Evolutionary conservation across 148 eudicot genomes (phyloP).

Genomic region (Rhododendron kiyosumense): DNA sequence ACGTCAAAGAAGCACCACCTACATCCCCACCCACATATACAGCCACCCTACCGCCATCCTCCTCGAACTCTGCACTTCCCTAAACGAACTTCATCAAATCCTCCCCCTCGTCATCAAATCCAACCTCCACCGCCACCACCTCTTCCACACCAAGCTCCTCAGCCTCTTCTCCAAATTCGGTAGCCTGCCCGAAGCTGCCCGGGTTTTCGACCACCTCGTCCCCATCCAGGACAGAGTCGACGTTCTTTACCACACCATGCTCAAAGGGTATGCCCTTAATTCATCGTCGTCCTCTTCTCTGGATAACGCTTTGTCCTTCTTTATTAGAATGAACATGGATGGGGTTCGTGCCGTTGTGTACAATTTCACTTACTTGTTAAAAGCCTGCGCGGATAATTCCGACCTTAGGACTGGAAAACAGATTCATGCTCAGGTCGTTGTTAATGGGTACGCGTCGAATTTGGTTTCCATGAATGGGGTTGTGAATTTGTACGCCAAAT

Average conservation of each 20-base stretch:
- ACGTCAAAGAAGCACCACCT: slow-evolving; percentile 17
- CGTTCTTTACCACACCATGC: slow-evolving; percentile 50
- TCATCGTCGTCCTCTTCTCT: slow-evolving; percentile 10
- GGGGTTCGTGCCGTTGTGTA: slow-evolving; percentile 50
- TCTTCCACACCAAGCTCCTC: slow-evolving; percentile 71
- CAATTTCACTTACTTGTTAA: slow-evolving; percentile 64
- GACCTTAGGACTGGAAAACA: slow-evolving; percentile 48
- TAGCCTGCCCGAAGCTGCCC: slow-evolving; percentile 46
- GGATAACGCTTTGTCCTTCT: slow-evolving; percentile 35
- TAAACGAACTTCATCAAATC: slow-evolving; percentile 47
- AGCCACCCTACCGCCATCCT: slow-evolving; percentile 68
- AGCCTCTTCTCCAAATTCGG: slow-evolving; percentile 60
- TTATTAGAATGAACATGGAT: slow-evolving; percentile 48
- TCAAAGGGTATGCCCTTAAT: slow-evolving; percentile 45
- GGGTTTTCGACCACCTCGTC: slow-evolving; percentile 43
- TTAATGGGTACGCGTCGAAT: slow-evolving; percentile 47
- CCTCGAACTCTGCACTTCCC: slow-evolving; percentile 63
- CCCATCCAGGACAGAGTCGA: slow-evolving; percentile 36
- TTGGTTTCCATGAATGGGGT: slow-evolving; percentile 63
- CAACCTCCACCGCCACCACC: slow-evolving; percentile 48
- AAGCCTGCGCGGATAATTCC: slow-evolving; percentile 52
- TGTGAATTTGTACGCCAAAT: slow-evolving; percentile 75
- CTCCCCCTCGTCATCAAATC: slow-evolving; percentile 61
- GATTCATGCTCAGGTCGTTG: slow-evolving; percentile 56
- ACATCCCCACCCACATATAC: slow-evolving; percentile 69